These are phyloP conservation scores for Martiniozyma asiatica DNA, from an alignment of 1,139 yeast genomes.

Conservation along the genomic window DNA sequence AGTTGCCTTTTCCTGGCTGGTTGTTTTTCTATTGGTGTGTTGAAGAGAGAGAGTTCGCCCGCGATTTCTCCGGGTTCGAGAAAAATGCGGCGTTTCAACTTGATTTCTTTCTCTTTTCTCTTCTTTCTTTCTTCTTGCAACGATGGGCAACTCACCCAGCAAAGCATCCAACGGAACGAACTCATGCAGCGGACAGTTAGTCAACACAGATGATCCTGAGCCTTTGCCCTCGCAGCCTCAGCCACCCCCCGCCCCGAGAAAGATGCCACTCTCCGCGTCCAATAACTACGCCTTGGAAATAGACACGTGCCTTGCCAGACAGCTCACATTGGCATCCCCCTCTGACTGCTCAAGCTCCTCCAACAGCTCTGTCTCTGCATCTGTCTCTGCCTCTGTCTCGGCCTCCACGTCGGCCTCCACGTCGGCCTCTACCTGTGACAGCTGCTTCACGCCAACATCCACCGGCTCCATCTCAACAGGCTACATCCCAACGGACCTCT, in stretches of 20 bases:
- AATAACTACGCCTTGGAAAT: too few species aligned
- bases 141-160: slow-evolving; percentile 49
- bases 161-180: slow-evolving; percentile 15
- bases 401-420: too few species aligned
- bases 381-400: too few species aligned
- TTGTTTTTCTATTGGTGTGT: too few species aligned
- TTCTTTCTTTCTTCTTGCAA: slow-evolving; percentile 1
- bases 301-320: slow-evolving; percentile 4
- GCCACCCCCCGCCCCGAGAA: slow-evolving; percentile 27
- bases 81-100: too few species aligned
- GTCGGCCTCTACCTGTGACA: too few species aligned
- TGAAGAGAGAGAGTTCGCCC: too few species aligned
- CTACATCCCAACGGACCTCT: slow-evolving; percentile 18
- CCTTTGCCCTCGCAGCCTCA: slow-evolving; percentile 23
- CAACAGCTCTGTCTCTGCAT: too few species aligned
- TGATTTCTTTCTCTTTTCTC: neutral
- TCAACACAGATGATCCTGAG: slow-evolving; percentile 20
- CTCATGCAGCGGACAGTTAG: slow-evolving; percentile 21
- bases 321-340: neutral
- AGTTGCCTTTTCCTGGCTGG: neutral
- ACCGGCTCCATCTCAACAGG: slow-evolving; percentile 3
- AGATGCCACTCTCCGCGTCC: too few species aligned
- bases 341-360: slow-evolving; percentile 1
- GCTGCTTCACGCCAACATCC: slow-evolving; percentile 1
- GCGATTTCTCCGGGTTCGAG: too few species aligned